These are phyloP conservation scores for Achaetomium macrosporum DNA, from an alignment of 2,329 filamentous ascomycete species.

Conservation along the genomic window DNA sequence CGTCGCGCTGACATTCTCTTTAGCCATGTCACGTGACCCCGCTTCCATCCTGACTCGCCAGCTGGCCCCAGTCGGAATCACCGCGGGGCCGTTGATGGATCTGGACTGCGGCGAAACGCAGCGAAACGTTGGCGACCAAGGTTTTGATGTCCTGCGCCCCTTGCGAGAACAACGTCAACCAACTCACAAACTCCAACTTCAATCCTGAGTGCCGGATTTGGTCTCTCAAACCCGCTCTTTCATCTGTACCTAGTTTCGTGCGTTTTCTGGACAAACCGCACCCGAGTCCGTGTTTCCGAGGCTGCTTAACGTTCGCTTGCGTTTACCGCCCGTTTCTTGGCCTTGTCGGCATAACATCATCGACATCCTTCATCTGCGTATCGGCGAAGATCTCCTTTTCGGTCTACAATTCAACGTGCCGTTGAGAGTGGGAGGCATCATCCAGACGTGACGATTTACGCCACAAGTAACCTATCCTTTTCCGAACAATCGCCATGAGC, in stretches of 20 bases:
- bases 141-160: constrained; percentile 25
- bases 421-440: not conserved
- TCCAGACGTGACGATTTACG: not conserved
- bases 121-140: constrained; percentile 15
- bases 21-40: constrained; percentile 14
- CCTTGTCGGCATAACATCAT: not conserved
- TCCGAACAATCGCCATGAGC: constrained; percentile 40
- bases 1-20: not conserved
- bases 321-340: not conserved
- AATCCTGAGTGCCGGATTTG: not conserved
- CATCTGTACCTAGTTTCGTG: not conserved
- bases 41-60: constrained; percentile 15
- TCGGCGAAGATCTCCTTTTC: constrained; percentile 9
- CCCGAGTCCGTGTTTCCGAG: constrained; percentile 6
- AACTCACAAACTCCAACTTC: constrained; percentile 6
- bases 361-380: constrained; percentile 2
- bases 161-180: constrained; percentile 5
- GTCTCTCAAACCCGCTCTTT: not conserved
- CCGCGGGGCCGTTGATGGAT: constrained; percentile 15
- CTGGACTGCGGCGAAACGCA: constrained; percentile 13
- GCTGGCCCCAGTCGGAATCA: not conserved
- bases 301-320: not conserved
- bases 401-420: not conserved
- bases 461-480: not conserved
- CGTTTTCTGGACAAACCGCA: not conserved